Conservation (phyloP, 805 yeast genomes). For the Pichia rugopelliculosa region DNA sequence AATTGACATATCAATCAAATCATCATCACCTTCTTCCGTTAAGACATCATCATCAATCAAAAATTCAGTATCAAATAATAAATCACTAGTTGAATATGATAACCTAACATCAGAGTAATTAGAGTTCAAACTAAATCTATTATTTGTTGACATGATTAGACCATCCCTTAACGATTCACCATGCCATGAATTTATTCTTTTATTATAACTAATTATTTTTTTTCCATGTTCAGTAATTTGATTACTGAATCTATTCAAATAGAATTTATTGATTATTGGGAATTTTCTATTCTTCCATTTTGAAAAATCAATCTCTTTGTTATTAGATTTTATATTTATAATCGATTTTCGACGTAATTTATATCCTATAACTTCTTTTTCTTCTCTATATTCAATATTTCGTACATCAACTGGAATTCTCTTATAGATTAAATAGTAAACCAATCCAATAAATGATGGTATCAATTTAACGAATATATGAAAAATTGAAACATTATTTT, state of each 20-base stretch:
- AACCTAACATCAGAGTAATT: background rate
- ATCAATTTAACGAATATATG: background rate
- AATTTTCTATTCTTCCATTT: background rate
- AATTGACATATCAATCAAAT: slow-evolving; percentile 3
- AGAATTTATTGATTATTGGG: background rate
- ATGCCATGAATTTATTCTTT: slow-evolving; percentile 4
- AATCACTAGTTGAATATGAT: background rate
- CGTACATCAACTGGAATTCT: background rate
- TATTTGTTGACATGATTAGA: background rate
- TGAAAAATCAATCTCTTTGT: background rate
- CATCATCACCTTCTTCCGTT: background rate
- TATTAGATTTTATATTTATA: background rate
- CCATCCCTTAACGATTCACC: background rate
- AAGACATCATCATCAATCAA: background rate
- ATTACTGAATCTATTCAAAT: background rate
- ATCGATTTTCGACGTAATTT: background rate
- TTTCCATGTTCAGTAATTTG: background rate
- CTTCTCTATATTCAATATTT: background rate
- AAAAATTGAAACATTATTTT: background rate
- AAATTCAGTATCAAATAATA: background rate
- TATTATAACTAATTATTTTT: background rate
- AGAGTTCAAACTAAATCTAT: background rate
- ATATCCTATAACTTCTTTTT: background rate
- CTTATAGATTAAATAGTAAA: background rate
- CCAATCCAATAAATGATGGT: background rate